Evolutionary conservation across 2,329 filamentous ascomycete species (phyloP).

Genomic region (Dothideomycetes sp.): DNA sequence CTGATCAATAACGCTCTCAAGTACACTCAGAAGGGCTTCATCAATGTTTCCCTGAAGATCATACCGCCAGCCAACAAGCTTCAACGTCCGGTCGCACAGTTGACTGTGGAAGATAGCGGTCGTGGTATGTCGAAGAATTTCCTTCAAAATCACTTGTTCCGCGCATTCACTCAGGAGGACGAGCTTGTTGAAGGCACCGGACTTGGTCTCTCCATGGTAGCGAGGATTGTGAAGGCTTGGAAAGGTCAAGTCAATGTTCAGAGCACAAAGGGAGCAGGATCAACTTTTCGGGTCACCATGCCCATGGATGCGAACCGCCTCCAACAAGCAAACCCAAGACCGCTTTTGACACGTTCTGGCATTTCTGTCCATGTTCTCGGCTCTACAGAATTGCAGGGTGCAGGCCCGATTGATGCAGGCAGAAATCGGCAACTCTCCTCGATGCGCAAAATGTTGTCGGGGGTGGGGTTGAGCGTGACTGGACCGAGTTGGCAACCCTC

Average conservation of each 20-base stretch:
- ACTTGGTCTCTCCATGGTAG: constrained; percentile 26
- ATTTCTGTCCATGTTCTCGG: background rate
- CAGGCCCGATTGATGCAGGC: background rate
- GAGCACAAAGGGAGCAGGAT: constrained; percentile 37
- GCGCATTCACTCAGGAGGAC: constrained; percentile 27
- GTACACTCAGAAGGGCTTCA: constrained; percentile 36
- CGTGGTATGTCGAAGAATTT: constrained; percentile 57
- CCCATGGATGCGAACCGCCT: constrained; percentile 24
- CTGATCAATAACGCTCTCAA: constrained; percentile 40
- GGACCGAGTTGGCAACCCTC: background rate
- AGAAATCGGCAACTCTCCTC: background rate
- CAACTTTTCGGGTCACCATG: constrained; percentile 41
- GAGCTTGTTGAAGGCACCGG: constrained; percentile 25
- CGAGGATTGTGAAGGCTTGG: constrained; percentile 21
- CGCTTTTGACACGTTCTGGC: background rate
- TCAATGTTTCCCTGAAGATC: constrained; percentile 24
- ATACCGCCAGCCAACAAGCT: constrained; percentile 9
- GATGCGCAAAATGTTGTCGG: background rate
- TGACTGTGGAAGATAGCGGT: constrained; percentile 51
- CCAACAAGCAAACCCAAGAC: background rate
- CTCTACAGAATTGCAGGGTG: background rate
- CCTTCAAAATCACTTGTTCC: constrained; percentile 21
- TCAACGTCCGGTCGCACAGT: background rate
- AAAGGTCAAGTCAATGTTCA: constrained; percentile 21
- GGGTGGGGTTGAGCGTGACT: background rate